Evolutionary conservation across 768 basidiomycete species (phyloP).

Genomic region (Chalciporus sphaerocephalus): DNA sequence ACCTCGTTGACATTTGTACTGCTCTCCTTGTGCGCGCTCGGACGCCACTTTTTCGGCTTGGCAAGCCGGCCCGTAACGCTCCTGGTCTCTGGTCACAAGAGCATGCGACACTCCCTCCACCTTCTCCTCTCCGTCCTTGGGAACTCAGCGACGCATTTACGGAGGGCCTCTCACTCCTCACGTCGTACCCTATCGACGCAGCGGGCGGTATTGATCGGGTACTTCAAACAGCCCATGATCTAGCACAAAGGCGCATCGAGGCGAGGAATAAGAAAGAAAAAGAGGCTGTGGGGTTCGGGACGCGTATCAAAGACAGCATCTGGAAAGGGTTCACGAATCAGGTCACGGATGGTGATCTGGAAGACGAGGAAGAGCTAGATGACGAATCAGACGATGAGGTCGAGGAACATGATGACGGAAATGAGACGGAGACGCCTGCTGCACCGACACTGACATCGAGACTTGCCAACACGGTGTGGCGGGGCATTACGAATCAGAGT

Average conservation of each 20-base stretch:
- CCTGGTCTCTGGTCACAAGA: constrained; percentile 56
- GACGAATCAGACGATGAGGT: constrained; percentile 28
- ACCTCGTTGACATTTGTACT: constrained; percentile 65
- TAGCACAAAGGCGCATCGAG: constrained; percentile 48
- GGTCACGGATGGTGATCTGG: constrained; percentile 30
- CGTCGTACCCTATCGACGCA: constrained; percentile 57
- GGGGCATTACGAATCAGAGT: constrained; percentile 70
- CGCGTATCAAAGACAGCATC: constrained; percentile 52
- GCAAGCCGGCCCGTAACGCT: constrained; percentile 40
- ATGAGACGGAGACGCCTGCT: constrained; percentile 42
- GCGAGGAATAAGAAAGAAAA: constrained; percentile 28
- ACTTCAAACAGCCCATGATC: constrained; percentile 61
- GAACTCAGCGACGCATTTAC: constrained; percentile 61
- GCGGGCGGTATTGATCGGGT: constrained; percentile 70
- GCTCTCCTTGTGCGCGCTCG: constrained; percentile 63
- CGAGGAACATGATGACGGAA: constrained; percentile 37
- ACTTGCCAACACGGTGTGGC: constrained; percentile 65
- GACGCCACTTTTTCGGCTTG: constrained; percentile 53
- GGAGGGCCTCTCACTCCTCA: constrained; percentile 61
- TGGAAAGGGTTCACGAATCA: constrained; percentile 69
- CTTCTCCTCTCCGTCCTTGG: constrained; percentile 44
- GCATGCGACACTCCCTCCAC: constrained; percentile 31
- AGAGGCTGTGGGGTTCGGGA: constrained; percentile 45
- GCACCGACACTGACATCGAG: constrained; percentile 44
- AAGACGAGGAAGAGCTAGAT: constrained; percentile 30